Conservation (phyloP, 768 basidiomycete species). For the Cystobasidium tubakii region DNA sequence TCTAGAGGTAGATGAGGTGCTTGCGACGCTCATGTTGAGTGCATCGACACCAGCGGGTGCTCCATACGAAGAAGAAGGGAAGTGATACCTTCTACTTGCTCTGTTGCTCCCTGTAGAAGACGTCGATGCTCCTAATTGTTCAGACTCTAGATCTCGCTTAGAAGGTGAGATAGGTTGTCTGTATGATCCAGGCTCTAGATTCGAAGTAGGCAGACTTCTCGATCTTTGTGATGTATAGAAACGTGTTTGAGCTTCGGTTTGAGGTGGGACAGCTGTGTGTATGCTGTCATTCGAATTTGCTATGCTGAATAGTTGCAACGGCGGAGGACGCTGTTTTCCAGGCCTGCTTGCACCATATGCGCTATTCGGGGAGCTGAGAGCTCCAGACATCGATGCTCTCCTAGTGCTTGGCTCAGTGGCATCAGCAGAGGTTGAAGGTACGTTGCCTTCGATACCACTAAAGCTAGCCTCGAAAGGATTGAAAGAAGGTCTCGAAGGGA, state of each 20-base stretch:
- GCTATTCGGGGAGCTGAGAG: background rate
- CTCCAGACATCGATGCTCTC: background rate
- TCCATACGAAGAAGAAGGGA: slow-evolving; percentile 6
- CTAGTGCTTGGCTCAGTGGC: background rate
- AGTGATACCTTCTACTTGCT: background rate
- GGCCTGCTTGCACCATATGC: background rate
- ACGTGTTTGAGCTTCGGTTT: slow-evolving; percentile 1
- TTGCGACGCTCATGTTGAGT: background rate
- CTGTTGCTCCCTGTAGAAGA: slow-evolving; percentile 3
- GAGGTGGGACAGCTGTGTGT: slow-evolving; percentile 10
- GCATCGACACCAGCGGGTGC: background rate
- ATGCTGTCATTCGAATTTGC: background rate
- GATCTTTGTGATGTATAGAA: slow-evolving; percentile 8
- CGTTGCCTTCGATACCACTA: background rate
- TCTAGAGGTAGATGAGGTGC: background rate
- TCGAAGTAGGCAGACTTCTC: background rate
- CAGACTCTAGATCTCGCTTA: background rate
- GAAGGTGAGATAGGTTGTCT: slow-evolving; percentile 17
- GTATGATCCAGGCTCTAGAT: background rate
- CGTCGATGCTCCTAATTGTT: background rate
- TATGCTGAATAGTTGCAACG: background rate
- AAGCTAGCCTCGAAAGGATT: slow-evolving; percentile 36
- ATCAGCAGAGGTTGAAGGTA: background rate
- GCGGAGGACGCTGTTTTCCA: slow-evolving; percentile 15
- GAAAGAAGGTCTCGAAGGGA: background rate